Percentiles rank a stretch among this genome's conserved stretches.
These are phyloP conservation scores for Ilex aquifolium DNA, from an alignment of 257 asterid genomes.

Conservation along the genomic window DNA sequence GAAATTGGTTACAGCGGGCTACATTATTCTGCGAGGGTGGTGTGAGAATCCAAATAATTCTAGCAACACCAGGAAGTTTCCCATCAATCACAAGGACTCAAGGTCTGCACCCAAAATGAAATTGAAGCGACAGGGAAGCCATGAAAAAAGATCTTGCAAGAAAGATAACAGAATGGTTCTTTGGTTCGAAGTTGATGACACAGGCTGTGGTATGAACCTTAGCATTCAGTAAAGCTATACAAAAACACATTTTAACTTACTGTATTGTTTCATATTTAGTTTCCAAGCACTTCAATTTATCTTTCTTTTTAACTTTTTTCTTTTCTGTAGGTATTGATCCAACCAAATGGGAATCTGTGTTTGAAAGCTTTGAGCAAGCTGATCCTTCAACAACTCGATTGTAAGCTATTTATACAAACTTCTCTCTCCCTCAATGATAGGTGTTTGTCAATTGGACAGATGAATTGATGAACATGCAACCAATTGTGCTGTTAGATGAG, in stretches of 20 bases:
- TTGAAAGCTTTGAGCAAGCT: constrained; percentile 96
- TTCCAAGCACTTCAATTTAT: constrained; percentile 5
- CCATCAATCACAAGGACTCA: constrained; percentile 33
- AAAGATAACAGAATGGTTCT: constrained; percentile 55
- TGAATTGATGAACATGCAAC: neutral
- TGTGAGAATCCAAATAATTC: constrained; percentile 49
- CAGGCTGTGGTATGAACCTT: constrained; percentile 74
- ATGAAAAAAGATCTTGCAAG: constrained; percentile 36
- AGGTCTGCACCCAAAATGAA: constrained; percentile 40
- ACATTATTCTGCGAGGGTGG: constrained; percentile 82
- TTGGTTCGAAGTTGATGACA: constrained; percentile 92
- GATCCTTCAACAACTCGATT: constrained; percentile 94
- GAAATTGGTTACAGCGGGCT: constrained; percentile 57
- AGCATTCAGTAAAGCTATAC: constrained; percentile 2
- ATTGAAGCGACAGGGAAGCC: constrained; percentile 35
- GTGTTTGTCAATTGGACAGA: neutral
- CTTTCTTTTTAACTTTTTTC: constrained; percentile 4
- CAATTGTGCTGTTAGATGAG: too few species aligned
- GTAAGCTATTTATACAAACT: constrained; percentile 36
- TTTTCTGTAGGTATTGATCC: constrained; percentile 67
- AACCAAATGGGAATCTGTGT: constrained; percentile 92
- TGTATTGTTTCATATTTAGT: neutral
- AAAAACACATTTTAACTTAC: neutral
- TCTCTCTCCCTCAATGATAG: neutral
- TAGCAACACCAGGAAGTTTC: constrained; percentile 18